Conservation (phyloP, 257 asterid genomes). For the Solanum megistacrolobum region DNA sequence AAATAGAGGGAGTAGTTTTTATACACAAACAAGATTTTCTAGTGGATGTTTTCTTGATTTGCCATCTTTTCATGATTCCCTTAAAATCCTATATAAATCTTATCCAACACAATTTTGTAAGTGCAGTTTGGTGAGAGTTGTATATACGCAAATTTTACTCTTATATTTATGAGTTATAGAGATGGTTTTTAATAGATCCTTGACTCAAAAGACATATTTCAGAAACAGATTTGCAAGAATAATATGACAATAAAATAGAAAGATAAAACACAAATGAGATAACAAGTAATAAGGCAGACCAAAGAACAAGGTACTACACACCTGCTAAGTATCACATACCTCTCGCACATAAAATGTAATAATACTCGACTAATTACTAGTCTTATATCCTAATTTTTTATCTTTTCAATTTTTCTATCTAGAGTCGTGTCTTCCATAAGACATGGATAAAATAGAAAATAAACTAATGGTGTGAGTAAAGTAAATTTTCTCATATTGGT, state of each 20-base stretch:
- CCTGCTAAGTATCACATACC: background rate
- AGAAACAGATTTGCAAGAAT: background rate
- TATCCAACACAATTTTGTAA: background rate
- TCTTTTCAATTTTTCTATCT: too few relatives aligned
- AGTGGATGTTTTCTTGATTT: background rate
- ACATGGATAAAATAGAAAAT: too few relatives aligned
- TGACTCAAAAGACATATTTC: fast-evolving
- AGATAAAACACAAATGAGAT: background rate
- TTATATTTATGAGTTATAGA: background rate
- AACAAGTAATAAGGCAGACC: background rate
- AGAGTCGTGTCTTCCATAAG: too few relatives aligned
- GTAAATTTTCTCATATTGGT: background rate
- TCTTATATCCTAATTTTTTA: background rate
- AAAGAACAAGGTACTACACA: background rate
- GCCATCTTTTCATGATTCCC: background rate
- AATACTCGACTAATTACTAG: background rate
- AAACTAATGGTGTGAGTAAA: background rate
- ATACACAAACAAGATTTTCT: background rate
- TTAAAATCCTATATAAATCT: background rate
- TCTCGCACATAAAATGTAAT: background rate
- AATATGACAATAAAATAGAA: background rate
- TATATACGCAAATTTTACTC: fast-evolving
- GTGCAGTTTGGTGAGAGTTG: too few relatives aligned
- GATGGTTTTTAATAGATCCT: background rate
- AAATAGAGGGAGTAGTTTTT: background rate